These are phyloP conservation scores for Podosphaera xanthii DNA, from an alignment of 2,329 filamentous ascomycete species.

Conservation along the genomic window DNA sequence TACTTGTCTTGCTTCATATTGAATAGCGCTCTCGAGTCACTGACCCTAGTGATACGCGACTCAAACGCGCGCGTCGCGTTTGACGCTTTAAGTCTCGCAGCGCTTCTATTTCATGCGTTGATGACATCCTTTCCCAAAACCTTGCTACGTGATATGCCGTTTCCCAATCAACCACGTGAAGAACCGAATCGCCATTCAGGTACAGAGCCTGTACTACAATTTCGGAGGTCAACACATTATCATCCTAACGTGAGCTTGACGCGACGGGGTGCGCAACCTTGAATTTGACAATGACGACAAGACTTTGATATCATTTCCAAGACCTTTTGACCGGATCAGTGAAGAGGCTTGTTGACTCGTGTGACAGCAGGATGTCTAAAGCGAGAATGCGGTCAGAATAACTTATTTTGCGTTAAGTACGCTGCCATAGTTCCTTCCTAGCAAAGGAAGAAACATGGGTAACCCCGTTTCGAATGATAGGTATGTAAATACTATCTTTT, in stretches of 20 bases:
- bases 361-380: slow-evolving; percentile 1
- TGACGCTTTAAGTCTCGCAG: too few species aligned
- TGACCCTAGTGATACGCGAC: too few species aligned
- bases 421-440: neutral
- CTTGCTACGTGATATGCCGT: neutral
- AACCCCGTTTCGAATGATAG: neutral
- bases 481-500: neutral
- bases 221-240: neutral
- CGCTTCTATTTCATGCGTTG: neutral
- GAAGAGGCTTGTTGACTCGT: neutral
- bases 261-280: neutral
- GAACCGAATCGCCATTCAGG: neutral
- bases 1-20: too few species aligned
- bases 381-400: neutral
- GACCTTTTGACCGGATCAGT: neutral
- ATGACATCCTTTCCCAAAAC: neutral
- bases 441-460: neutral
- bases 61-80: too few species aligned
- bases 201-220: neutral
- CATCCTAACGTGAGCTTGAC: neutral
- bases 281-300: neutral
- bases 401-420: neutral
- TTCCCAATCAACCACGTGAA: slow-evolving; percentile 1
- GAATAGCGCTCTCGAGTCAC: too few species aligned
- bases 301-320: neutral